These are phyloP conservation scores for Rutidosis leptorrhynchoides DNA, from an alignment of 129 eudicot genomes.

Conservation along the genomic window DNA sequence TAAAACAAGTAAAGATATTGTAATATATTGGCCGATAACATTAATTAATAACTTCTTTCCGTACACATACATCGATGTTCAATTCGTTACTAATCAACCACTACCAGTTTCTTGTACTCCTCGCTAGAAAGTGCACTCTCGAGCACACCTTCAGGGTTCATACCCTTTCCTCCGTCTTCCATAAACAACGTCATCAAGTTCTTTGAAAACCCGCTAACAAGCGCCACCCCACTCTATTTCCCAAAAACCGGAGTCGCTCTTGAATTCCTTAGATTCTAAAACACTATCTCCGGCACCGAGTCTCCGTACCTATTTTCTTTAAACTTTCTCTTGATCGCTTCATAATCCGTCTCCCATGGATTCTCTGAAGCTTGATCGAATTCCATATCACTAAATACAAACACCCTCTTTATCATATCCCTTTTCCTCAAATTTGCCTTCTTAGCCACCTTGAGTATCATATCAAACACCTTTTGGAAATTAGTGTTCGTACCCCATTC, in stretches of 20 bases:
- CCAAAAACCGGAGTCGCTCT: constrained; percentile 34
- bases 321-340: too few species aligned
- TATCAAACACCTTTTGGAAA: constrained; percentile 43
- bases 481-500: neutral
- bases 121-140: too few species aligned
- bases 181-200: constrained; percentile 43
- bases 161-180: constrained; percentile 29
- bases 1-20: too few species aligned
- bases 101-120: too few species aligned
- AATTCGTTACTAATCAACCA: too few species aligned
- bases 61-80: too few species aligned
- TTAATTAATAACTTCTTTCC: too few species aligned
- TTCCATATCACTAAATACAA: constrained; percentile 11
- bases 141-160: constrained; percentile 20
- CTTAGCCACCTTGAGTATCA: constrained; percentile 37
- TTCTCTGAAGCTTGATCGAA: too few species aligned
- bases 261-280: constrained; percentile 53
- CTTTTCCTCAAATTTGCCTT: constrained; percentile 29
- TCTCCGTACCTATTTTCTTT: constrained; percentile 41
- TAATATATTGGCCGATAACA: too few species aligned
- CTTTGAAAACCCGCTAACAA: too few species aligned
- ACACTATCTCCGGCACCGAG: constrained; percentile 57
- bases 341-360: too few species aligned
- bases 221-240: constrained; percentile 31
- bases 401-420: constrained; percentile 43